Evolutionary conservation across 352 stramenopile species (phyloP).

Genomic region (Achlya hypogyna): DNA sequence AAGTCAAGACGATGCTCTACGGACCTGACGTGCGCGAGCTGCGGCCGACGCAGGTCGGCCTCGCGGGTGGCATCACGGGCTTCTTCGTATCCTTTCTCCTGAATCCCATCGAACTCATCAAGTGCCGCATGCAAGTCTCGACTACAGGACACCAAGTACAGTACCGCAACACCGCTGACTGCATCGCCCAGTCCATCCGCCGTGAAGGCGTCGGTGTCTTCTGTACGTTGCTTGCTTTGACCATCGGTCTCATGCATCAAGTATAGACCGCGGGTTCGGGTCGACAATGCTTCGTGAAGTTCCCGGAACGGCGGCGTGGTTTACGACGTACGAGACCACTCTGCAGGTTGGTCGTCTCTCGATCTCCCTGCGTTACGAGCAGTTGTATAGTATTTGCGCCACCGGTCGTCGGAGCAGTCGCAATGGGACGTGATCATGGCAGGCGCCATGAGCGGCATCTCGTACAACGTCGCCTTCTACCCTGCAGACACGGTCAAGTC

Average conservation of each 20-base stretch:
- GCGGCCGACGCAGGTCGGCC: slow-evolving; percentile 24
- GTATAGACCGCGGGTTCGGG: slow-evolving; percentile 28
- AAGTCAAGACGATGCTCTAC: slow-evolving; percentile 19
- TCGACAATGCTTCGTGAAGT: slow-evolving; percentile 33
- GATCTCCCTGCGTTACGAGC: background rate
- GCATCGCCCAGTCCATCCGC: slow-evolving; percentile 30
- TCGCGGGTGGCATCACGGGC: slow-evolving; percentile 28
- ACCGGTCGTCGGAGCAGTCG: slow-evolving; percentile 26
- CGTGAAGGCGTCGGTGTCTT: slow-evolving; percentile 28
- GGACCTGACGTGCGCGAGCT: slow-evolving; percentile 23
- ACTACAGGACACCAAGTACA: slow-evolving; percentile 20
- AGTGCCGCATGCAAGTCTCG: slow-evolving; percentile 32
- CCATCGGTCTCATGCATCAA: background rate
- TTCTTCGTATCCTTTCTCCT: slow-evolving; percentile 29
- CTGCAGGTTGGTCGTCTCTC: slow-evolving; percentile 27
- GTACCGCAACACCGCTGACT: slow-evolving; percentile 27
- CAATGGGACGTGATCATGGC: slow-evolving; percentile 28
- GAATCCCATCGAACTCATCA: slow-evolving; percentile 40
- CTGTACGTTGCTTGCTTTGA: slow-evolving; percentile 14
- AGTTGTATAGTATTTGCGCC: background rate
- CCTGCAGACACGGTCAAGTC: slow-evolving; percentile 39
- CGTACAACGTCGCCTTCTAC: slow-evolving; percentile 43
- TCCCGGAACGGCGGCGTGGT: slow-evolving; percentile 37
- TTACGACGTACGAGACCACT: slow-evolving; percentile 32
- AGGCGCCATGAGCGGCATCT: slow-evolving; percentile 31